Percentiles rank a stretch among this genome's conserved stretches.
phyloP scores from a whole-genome alignment of 371 early-diverging fungal genomes.

The Apophysomyces elegans region DNA sequence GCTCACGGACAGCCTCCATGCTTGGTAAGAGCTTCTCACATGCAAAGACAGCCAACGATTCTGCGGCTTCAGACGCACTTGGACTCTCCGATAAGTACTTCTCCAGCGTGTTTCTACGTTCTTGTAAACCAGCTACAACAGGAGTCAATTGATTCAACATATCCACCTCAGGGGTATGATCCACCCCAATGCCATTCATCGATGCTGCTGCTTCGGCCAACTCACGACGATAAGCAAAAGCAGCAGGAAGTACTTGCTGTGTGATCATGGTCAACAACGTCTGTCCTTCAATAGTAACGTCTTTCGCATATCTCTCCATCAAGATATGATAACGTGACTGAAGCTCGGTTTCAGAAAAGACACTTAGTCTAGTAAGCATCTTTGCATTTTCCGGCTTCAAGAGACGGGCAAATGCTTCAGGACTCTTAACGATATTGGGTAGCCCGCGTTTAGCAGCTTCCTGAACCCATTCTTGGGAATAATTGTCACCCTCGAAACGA shows the following conservation, averaged over 20 bases:
- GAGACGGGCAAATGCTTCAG: constrained; percentile 87
- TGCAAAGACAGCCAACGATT: constrained; percentile 68
- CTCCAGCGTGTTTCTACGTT: constrained; percentile 58
- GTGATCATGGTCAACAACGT: constrained; percentile 82
- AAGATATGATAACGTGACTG: constrained; percentile 93
- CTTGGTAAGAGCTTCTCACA: constrained; percentile 64
- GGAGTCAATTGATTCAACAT: constrained; percentile 72
- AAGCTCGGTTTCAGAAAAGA: constrained; percentile 89
- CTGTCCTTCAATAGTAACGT: constrained; percentile 91
- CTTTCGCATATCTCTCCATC: constrained; percentile 95
- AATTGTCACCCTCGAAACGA: constrained; percentile 98
- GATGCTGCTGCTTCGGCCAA: constrained; percentile 78
- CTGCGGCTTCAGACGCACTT: constrained; percentile 57
- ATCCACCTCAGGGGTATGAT: constrained; percentile 69
- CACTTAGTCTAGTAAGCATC: constrained; percentile 81
- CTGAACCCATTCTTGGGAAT: constrained; percentile 79
- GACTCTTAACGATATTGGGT: constrained; percentile 88
- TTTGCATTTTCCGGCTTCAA: constrained; percentile 68
- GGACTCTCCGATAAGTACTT: constrained; percentile 62
- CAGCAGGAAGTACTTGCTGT: constrained; percentile 89
- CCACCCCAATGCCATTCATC: constrained; percentile 67
- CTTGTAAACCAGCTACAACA: constrained; percentile 63
- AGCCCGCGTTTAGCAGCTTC: constrained; percentile 90
- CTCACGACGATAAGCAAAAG: constrained; percentile 85
- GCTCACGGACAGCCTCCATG: constrained; percentile 74